Evolutionary conservation across 2,329 filamentous ascomycete species (phyloP).

Genomic region (Aspergillus phoenicis): DNA sequence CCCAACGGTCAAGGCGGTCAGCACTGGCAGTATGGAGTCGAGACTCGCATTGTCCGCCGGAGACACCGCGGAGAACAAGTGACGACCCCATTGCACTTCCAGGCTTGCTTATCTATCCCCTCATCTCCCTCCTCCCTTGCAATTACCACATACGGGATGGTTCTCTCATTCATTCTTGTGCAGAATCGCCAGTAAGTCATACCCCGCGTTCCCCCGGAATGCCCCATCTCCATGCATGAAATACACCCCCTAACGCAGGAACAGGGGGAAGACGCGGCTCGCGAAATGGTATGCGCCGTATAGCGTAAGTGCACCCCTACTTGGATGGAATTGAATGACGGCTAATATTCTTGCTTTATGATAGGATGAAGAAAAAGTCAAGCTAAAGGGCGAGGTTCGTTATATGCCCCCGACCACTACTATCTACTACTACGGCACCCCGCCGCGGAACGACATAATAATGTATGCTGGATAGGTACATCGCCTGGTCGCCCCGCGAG

Average conservation of each 20-base stretch:
- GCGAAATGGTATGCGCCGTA: conserved; percentile 99
- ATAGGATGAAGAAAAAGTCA: conserved; percentile 95
- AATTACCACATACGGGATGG: conserved; percentile 39
- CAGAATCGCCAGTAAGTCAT: conserved; percentile 77
- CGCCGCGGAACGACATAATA: neutral
- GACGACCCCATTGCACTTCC: neutral
- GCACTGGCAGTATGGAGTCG: conserved; percentile 30
- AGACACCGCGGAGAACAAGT: conserved; percentile 27
- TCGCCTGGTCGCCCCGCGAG: conserved; percentile 92
- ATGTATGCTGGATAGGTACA: conserved; percentile 65
- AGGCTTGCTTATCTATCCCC: neutral
- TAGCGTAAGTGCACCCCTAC: conserved; percentile 57
- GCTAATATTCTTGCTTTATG: neutral
- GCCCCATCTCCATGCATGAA: neutral
- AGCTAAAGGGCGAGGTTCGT: conserved; percentile 90
- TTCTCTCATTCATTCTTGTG: conserved; percentile 86
- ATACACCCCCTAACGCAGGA: conserved; percentile 26
- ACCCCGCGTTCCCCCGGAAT: neutral
- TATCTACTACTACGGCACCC: neutral
- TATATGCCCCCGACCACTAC: neutral
- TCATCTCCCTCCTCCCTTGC: neutral
- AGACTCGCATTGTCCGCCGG: conserved; percentile 28
- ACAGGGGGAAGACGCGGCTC: conserved; percentile 93
- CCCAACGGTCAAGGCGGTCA: conserved; percentile 28
- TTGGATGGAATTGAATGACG: neutral